phyloP scores from a whole-genome alignment of 164 flowering plant species.

The Liquidambar formosana region DNA sequence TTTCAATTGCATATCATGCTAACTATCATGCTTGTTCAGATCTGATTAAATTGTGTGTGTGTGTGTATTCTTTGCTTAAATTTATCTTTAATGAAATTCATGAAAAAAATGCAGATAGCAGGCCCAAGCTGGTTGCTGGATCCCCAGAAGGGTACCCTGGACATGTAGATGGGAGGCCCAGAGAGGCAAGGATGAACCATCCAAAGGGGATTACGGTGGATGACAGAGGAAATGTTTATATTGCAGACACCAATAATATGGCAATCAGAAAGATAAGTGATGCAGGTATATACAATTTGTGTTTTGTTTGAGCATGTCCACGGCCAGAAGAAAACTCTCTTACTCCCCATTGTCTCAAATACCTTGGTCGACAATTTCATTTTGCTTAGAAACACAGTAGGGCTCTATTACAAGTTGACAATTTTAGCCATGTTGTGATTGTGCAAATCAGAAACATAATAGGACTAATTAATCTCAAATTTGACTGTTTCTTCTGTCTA shows the following conservation, averaged over 20 bases:
- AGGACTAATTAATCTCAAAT: background rate
- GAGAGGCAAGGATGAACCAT: slow-evolving; percentile 88
- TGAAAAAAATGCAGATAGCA: slow-evolving; percentile 61
- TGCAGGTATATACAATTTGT: slow-evolving; percentile 48
- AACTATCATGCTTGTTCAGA: too few species aligned
- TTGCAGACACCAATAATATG: slow-evolving; percentile 90
- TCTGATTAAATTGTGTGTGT: background rate
- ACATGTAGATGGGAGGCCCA: slow-evolving; percentile 84
- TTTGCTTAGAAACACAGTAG: background rate
- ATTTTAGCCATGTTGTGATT: background rate
- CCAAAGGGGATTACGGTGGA: slow-evolving; percentile 90
- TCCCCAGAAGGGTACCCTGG: slow-evolving; percentile 90
- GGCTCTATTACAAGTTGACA: background rate
- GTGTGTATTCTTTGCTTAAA: too few species aligned
- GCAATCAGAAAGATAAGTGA: slow-evolving; percentile 95
- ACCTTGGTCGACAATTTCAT: background rate
- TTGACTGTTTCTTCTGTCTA: background rate
- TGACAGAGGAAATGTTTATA: slow-evolving; percentile 80
- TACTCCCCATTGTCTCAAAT: background rate
- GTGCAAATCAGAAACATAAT: background rate
- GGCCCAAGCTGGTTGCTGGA: slow-evolving; percentile 85
- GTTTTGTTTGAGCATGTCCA: background rate
- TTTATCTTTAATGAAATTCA: background rate
- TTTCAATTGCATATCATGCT: too few species aligned
- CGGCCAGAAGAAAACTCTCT: background rate